phyloP scores from a whole-genome alignment of 306 rosid genomes.

The Prunus mongolica region DNA sequence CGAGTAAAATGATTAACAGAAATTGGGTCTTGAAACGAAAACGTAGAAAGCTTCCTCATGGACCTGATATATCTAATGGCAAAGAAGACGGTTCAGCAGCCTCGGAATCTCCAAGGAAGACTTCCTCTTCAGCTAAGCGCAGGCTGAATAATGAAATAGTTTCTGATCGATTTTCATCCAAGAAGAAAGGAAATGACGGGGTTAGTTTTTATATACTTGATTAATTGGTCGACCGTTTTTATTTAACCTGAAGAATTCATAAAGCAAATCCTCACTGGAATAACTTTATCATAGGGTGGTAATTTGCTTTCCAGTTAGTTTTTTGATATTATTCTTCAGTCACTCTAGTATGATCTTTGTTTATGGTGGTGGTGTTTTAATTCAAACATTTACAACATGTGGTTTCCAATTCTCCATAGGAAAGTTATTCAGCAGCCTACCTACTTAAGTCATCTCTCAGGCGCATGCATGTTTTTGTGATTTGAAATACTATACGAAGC shows the following conservation, averaged over 20 bases:
- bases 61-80: slow-evolving; percentile 47
- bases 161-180: slow-evolving; percentile 51
- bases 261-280: neutral
- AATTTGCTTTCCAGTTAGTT: neutral
- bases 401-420: neutral
- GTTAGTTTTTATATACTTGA: slow-evolving; percentile 45
- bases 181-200: slow-evolving; percentile 98
- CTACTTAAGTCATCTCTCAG: neutral
- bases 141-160: slow-evolving; percentile 49
- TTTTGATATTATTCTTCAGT: neutral
- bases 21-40: slow-evolving; percentile 97
- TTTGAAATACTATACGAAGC: neutral
- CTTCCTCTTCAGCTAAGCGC: slow-evolving; percentile 51
- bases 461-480: neutral
- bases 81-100: slow-evolving; percentile 58
- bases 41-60: slow-evolving; percentile 75
- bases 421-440: neutral
- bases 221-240: neutral
- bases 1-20: slow-evolving; percentile 72
- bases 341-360: neutral
- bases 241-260: slow-evolving; percentile 1
- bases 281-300: neutral
- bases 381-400: neutral
- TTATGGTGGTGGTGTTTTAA: neutral
- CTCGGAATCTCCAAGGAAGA: slow-evolving; percentile 58